These are phyloP conservation scores for Nemania diffusa DNA, from an alignment of 2,329 filamentous ascomycete species.

Conservation along the genomic window DNA sequence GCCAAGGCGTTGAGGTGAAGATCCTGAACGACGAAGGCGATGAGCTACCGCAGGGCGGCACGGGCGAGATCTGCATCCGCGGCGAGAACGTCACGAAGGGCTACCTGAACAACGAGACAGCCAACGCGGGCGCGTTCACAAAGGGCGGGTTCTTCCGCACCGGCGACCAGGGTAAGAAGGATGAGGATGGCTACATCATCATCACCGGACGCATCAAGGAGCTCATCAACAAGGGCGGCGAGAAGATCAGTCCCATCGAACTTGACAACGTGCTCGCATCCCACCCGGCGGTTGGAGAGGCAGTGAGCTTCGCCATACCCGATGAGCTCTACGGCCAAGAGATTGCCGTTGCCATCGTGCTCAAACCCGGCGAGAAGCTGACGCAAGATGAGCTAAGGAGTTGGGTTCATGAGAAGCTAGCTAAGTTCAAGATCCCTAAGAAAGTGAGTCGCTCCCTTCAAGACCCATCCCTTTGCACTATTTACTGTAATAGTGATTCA, in stretches of 20 bases:
- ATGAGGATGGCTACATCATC: slow-evolving; percentile 82
- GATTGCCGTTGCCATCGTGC: slow-evolving; percentile 78
- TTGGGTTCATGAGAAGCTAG: slow-evolving; percentile 76
- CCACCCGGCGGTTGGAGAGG: slow-evolving; percentile 78
- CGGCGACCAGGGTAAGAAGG: slow-evolving; percentile 84
- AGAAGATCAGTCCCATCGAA: slow-evolving; percentile 91
- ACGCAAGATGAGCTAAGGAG: slow-evolving; percentile 69
- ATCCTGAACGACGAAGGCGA: slow-evolving; percentile 78
- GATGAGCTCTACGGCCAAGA: slow-evolving; percentile 88
- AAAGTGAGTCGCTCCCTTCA: slow-evolving; percentile 63
- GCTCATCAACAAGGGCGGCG: slow-evolving; percentile 88
- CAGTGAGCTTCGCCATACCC: slow-evolving; percentile 83
- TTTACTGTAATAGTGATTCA: slow-evolving; percentile 17
- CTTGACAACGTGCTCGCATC: slow-evolving; percentile 84
- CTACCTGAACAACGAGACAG: slow-evolving; percentile 83
- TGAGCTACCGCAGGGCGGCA: slow-evolving; percentile 73
- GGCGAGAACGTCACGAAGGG: slow-evolving; percentile 87
- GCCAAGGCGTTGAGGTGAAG: slow-evolving; percentile 83
- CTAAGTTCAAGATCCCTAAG: slow-evolving; percentile 88
- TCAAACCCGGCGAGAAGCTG: slow-evolving; percentile 71
- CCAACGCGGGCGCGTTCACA: slow-evolving; percentile 80
- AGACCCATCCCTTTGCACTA: not conserved
- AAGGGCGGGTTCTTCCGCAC: slow-evolving; percentile 85
- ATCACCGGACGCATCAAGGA: slow-evolving; percentile 96
- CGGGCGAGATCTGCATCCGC: slow-evolving; percentile 84